Base-by-base conservation (phyloP, 2,329 filamentous ascomycete genomes). In the Penicillium crustosum region DNA sequence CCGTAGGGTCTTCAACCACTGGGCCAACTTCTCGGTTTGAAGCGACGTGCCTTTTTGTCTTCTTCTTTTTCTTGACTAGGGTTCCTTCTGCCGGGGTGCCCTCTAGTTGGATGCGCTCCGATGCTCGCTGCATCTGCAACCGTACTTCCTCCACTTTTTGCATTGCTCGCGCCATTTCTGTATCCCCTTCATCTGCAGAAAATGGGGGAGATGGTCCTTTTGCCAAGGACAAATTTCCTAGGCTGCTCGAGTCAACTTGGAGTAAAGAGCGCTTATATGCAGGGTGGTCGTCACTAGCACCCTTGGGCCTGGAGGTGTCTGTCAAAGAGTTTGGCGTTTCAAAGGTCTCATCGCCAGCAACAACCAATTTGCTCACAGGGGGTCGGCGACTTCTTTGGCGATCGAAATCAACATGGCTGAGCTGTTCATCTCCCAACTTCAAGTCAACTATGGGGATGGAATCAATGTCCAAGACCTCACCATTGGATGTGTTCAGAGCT, bases 391-490 rank as follows among this genome's bases (percentile, higher is more conserved):
- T 74, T 63, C 58, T 70, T 58, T 61, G 49, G 59, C 66, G 66
- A 61, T 50, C 70, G 54, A 49, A 71, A 55, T 55, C 49, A 25
- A 47, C 45, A 54, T 42, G 53, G 48, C 42, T 19, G 33, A 53
- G 23, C 21, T 45, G 36, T 52, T 82, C 72, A 59, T 82, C 83
- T 33, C 88, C 87, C 8, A 97, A 82, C 61, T 95, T 88, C 47
- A 99, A 82, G 71, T 96, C 87, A 86, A 99, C 94, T 68, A 99
- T 93, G 2, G 94, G 94, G 67, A 99, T 99, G 2, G 91, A 86
- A 74, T 99, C 94, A 43, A 99, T 88, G 70, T 99, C 93, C 9
- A 97, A 79, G 44, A 90, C 89, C 2, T 88, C 86, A 2, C 87
- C 88, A 69, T 93, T 93, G 57, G 86, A 86, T 57, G 82, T 86